A percentile compares a stretch with the other conserved stretches of the same genome.
These are phyloP conservation scores for Ogataea pilisensis DNA, from an alignment of 805 yeast genomes.

Conservation along the genomic window DNA sequence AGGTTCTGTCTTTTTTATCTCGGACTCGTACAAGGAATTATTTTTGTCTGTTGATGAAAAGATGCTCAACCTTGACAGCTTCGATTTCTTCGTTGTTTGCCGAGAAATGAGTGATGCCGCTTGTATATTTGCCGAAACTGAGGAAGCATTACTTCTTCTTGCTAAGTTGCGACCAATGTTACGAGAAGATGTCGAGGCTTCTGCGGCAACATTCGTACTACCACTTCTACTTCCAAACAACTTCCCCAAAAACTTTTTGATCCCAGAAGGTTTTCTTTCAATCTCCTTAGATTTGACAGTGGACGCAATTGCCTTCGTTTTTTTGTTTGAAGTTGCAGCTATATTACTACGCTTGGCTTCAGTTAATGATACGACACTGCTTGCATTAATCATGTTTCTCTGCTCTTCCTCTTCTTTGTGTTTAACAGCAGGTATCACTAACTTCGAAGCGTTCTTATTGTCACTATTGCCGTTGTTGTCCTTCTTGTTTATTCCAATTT, in stretches of 20 bases:
- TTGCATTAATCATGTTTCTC: too few species aligned
- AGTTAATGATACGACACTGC: neutral
- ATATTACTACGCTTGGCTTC: neutral
- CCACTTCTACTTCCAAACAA: constrained; percentile 4
- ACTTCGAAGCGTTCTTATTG: too few species aligned
- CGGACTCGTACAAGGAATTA: neutral
- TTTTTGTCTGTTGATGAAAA: too few species aligned
- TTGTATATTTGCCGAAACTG: neutral
- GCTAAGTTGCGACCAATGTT: too few species aligned
- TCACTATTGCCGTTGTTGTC: too few species aligned
- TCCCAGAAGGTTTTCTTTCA: constrained; percentile 6
- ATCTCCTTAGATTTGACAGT: neutral
- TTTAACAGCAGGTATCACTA: too few species aligned
- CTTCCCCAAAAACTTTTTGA: constrained; percentile 5
- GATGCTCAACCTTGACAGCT: neutral
- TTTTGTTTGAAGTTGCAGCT: too few species aligned
- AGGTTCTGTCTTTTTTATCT: constrained; percentile 1
- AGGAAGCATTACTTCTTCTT: too few species aligned
- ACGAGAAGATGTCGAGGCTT: too few species aligned
- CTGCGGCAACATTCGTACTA: too few species aligned
- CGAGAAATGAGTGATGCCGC: neutral
- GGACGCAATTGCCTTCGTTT: neutral
- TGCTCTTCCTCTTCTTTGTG: too few species aligned
- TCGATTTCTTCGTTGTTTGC: neutral
- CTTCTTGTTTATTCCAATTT: too few species aligned